phyloP scores from a whole-genome alignment of 306 rosid species.

The Hippophae tibetana region DNA sequence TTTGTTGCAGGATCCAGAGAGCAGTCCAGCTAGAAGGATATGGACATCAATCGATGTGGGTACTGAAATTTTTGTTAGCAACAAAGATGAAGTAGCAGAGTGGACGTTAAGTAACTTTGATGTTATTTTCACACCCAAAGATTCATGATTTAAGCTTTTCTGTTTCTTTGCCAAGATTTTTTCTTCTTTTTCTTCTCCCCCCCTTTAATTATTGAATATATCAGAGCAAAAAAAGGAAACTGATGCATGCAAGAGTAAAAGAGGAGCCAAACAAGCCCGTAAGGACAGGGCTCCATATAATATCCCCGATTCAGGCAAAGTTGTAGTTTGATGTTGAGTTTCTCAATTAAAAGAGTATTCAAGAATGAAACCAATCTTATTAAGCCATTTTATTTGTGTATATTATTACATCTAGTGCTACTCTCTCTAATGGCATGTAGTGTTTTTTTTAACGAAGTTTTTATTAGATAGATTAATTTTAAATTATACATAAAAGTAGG shows the following conservation, averaged over 20 bases:
- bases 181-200: too few relatives aligned
- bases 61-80: constrained; percentile 59
- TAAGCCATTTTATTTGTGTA: too few relatives aligned
- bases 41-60: constrained; percentile 71
- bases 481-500: too few relatives aligned
- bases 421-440: too few relatives aligned
- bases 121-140: constrained; percentile 27
- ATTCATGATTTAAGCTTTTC: not conserved
- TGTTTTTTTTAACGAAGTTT: too few relatives aligned
- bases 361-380: too few relatives aligned
- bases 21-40: constrained; percentile 52
- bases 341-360: not conserved
- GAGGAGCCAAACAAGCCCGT: not conserved
- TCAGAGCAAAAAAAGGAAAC: not conserved
- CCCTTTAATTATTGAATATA: too few relatives aligned
- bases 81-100: constrained; percentile 62
- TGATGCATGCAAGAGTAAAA: not conserved
- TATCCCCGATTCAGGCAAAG: not conserved
- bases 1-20: constrained; percentile 52
- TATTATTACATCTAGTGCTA: too few relatives aligned
- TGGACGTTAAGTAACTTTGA: constrained; percentile 64
- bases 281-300: constrained; percentile 2
- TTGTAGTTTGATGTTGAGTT: not conserved
- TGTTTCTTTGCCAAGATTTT: too few relatives aligned
- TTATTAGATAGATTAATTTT: too few relatives aligned